phyloP scores from a whole-genome alignment of 1,284 basidiomycete genomes.

The Agaricales sp. region DNA sequence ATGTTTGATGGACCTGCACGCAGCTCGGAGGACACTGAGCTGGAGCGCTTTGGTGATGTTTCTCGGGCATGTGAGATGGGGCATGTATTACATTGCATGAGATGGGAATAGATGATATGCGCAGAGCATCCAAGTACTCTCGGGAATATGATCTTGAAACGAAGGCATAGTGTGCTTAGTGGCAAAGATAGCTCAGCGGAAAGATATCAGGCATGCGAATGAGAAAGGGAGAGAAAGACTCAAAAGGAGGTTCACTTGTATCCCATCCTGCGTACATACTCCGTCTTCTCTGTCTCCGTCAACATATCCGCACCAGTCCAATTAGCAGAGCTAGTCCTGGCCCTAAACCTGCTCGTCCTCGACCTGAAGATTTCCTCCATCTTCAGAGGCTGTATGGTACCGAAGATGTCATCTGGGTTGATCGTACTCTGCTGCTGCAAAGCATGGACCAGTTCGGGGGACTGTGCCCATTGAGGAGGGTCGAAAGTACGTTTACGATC shows the following conservation, averaged over 20 bases:
- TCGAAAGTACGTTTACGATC: slow-evolving; percentile 61
- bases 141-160: no score
- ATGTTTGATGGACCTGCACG: no score
- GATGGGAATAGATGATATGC: no score
- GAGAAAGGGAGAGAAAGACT: no score
- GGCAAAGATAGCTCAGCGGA: slow-evolving; percentile 1
- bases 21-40: no score
- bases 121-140: no score
- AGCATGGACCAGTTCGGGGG: slow-evolving; percentile 71
- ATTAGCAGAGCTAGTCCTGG: slow-evolving; percentile 86
- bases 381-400: slow-evolving; percentile 69
- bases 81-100: no score
- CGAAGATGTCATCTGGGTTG: slow-evolving; percentile 91
- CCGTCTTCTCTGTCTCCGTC: slow-evolving; percentile 72
- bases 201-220: slow-evolving; percentile 14
- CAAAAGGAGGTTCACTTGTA: slow-evolving; percentile 37
- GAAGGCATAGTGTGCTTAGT: no score
- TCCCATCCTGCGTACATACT: slow-evolving; percentile 87
- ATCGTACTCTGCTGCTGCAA: slow-evolving; percentile 72
- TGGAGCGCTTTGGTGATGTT: no score
- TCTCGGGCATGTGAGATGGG: no score
- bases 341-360: slow-evolving; percentile 70
- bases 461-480: slow-evolving; percentile 83
- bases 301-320: slow-evolving; percentile 84
- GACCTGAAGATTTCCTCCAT: slow-evolving; percentile 84